Percentiles rank a stretch among this genome's conserved stretches.
Conservation (phyloP, 192 early-diverging fungal species). For the Coemansia sp. region DNA sequence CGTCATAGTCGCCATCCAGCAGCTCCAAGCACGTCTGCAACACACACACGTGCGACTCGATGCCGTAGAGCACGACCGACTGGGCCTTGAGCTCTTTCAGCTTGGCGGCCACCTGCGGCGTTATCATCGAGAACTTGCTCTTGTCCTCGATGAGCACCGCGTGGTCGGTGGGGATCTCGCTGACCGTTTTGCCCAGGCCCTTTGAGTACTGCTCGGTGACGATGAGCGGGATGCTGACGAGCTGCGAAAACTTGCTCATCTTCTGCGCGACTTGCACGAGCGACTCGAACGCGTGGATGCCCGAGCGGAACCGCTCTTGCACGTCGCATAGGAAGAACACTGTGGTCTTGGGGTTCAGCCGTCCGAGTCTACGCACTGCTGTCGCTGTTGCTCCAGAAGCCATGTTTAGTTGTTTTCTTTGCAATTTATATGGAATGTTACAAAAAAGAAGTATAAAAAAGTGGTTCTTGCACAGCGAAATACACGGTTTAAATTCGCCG, state of each 20-base stretch:
- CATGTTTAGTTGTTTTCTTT: no score
- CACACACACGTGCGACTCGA: slow-evolving; percentile 96
- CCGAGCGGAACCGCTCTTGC: slow-evolving; percentile 74
- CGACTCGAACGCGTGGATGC: slow-evolving; percentile 80
- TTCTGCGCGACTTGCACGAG: slow-evolving; percentile 83
- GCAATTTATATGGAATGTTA: no score
- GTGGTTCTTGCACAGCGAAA: no score
- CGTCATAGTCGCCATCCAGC: slow-evolving; percentile 69
- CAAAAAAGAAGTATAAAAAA: neutral
- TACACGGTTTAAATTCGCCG: no score
- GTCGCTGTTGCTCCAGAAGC: slow-evolving; percentile 19
- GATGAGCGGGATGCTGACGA: slow-evolving; percentile 78
- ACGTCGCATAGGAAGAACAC: slow-evolving; percentile 95
- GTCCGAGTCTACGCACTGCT: slow-evolving; percentile 53
- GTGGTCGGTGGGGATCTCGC: slow-evolving; percentile 69
- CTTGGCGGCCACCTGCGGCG: slow-evolving; percentile 57
- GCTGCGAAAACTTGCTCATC: slow-evolving; percentile 73
- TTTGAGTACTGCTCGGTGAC: slow-evolving; percentile 84
- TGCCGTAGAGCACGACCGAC: slow-evolving; percentile 84
- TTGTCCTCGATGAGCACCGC: slow-evolving; percentile 65
- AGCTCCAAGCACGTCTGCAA: slow-evolving; percentile 93
- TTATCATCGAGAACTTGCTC: slow-evolving; percentile 88
- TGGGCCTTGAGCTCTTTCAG: slow-evolving; percentile 55
- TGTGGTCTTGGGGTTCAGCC: slow-evolving; percentile 57
- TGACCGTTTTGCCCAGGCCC: slow-evolving; percentile 74